Evolutionary conservation across 2,329 filamentous ascomycete species (phyloP).

Genomic region (Ophiostoma sp.): DNA sequence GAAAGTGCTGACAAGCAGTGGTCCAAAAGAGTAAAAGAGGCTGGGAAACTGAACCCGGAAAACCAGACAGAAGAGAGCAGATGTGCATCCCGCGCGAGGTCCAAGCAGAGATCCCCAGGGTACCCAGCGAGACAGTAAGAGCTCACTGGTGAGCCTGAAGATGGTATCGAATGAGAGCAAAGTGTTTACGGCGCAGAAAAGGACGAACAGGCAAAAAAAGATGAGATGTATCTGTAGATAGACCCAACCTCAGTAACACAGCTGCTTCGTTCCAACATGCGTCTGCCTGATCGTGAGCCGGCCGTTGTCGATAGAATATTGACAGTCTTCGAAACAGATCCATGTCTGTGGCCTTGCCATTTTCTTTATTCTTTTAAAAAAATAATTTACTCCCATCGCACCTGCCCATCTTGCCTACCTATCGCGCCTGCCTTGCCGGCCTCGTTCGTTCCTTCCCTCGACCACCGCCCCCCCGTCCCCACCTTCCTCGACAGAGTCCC

Average conservation of each 20-base stretch:
- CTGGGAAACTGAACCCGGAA: neutral
- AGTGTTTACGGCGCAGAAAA: neutral
- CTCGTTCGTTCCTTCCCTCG: conserved; percentile 8
- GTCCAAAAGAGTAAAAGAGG: neutral
- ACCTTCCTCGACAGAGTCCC: conserved; percentile 7
- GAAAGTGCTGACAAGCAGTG: neutral
- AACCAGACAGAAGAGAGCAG: neutral
- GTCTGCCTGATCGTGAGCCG: neutral
- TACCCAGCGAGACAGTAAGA: neutral
- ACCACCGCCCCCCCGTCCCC: neutral
- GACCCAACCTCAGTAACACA: conserved; percentile 2
- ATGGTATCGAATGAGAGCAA: neutral
- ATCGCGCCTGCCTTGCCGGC: neutral
- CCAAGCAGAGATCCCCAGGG: conserved; percentile 12
- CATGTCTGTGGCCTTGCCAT: neutral
- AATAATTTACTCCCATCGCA: neutral
- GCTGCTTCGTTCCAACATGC: conserved; percentile 6
- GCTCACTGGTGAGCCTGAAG: neutral
- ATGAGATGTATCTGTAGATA: neutral
- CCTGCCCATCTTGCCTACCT: neutral
- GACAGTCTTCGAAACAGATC: too few relatives aligned
- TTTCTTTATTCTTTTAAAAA: neutral
- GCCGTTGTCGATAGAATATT: too few relatives aligned
- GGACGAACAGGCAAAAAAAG: neutral
- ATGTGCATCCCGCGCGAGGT: neutral